Base-by-base conservation (phyloP, 2,329 filamentous ascomycete genomes). In the Fusarium citri region DNA sequence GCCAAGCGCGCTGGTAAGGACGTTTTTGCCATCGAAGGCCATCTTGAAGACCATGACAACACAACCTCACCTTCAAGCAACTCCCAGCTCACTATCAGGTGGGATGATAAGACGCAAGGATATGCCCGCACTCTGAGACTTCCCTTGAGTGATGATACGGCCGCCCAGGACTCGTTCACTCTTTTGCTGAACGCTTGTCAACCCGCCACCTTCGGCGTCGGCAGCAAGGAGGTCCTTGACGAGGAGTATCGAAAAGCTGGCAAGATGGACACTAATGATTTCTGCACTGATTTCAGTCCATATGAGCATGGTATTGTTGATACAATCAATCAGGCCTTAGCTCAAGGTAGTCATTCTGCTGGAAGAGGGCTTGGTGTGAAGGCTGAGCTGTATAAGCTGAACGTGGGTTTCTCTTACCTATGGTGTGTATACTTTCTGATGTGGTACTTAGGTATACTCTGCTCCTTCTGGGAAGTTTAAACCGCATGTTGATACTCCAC, bases 361-460 rank as follows among this genome's bases (percentile, higher is more conserved):
- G 40, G n/a, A 3, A 18, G n/a, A 23, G 55, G 66, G 6, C 70
- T 77, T 1, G 80, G 80, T 9, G 75, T 89, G 2, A 76, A 75
- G 6, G 86, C 86, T 0, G 86, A 89, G 75, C 76, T 89, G 3
- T 88, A 88, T 73, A 88, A 88, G 64, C 75, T 89, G 20, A 89
- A 89, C 68, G 83, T 86, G 55, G 46, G 74, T 67, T 14, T 3
- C 1, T 9, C 15, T 12, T 1, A 5, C 14, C 2, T 9, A 2
- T 5, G 5, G 2, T 5, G 5, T 1, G 0, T 3, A 15, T 7
- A 4, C 1, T 37, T 12, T 7, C 41, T 55, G 3, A 57, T 3
- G 49, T 6, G 3, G 1, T 4, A 0, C 20, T 0, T 6, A 87
- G 84, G 72, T 87, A 3, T 88, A 88, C 66, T 83, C 81, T 1